Percentiles rank a stretch among this genome's conserved stretches.
These are phyloP conservation scores for Salvia sclarea DNA, from an alignment of 305 asterid species.

Conservation along the genomic window DNA sequence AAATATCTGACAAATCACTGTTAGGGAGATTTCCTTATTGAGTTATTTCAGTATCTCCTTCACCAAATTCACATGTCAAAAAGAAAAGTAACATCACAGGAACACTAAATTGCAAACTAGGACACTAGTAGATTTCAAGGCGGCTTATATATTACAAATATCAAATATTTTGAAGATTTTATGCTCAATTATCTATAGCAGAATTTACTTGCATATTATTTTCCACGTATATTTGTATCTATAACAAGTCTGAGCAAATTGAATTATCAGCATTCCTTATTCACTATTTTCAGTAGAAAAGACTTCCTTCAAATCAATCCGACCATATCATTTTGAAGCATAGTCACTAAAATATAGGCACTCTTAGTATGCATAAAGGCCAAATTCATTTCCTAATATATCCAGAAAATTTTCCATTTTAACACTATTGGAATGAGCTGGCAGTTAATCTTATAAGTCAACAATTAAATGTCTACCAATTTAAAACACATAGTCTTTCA, in stretches of 20 bases:
- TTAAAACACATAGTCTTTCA: constrained; percentile 18
- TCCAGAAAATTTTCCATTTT: constrained; percentile 12
- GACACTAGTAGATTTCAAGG: constrained; percentile 6
- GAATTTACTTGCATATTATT: neutral
- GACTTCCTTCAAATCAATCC: neutral
- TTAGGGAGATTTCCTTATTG: neutral
- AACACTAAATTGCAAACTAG: neutral
- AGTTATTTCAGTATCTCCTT: neutral
- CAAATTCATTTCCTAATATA: neutral
- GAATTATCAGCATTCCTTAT: neutral
- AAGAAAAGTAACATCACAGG: neutral
- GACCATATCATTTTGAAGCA: neutral
- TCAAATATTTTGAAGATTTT: neutral
- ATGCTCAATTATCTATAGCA: neutral
- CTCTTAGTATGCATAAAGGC: neutral
- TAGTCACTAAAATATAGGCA: neutral
- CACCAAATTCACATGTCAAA: neutral
- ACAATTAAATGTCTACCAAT: constrained; percentile 17
- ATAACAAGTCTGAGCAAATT: neutral
- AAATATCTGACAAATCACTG: neutral
- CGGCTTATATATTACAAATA: neutral
- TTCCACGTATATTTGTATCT: neutral
- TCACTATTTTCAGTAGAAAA: neutral
- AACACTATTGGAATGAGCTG: neutral
- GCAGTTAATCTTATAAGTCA: too few relatives aligned